These are phyloP conservation scores for Golubevia pallescens DNA, from an alignment of 1,284 basidiomycete species.

Conservation along the genomic window DNA sequence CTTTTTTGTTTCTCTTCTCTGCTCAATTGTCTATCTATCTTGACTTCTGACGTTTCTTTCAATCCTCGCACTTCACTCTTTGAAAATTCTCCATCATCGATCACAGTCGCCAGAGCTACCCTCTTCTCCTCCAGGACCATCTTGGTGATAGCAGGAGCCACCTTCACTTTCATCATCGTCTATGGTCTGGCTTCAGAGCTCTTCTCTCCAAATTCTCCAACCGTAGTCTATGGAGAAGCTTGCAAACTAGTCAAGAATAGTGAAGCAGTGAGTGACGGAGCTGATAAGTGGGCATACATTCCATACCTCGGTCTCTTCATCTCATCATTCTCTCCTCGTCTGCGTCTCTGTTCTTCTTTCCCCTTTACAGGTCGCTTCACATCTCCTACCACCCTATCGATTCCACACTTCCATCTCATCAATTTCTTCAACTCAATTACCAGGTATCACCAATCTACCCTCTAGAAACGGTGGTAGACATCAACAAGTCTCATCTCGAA, in stretches of 20 bases:
- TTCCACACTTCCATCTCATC: conserved; percentile 36
- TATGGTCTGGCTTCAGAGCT: conserved; percentile 86
- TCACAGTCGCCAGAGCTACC: not conserved
- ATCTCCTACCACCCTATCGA: conserved; percentile 42
- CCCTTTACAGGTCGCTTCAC: conserved; percentile 20
- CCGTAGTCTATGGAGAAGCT: conserved; percentile 83
- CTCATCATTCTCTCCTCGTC: too few relatives aligned
- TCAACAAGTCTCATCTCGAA: conserved; percentile 2
- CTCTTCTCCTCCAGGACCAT: not conserved
- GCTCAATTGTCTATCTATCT: too few relatives aligned
- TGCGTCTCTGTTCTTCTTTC: too few relatives aligned
- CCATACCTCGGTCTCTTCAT: too few relatives aligned
- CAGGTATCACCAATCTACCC: conserved; percentile 31
- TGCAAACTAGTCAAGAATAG: conserved; percentile 82
- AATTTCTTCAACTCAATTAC: conserved; percentile 4
- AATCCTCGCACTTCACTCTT: not conserved
- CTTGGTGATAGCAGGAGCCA: not conserved
- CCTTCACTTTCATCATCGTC: too few relatives aligned
- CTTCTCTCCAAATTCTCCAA: conserved; percentile 89
- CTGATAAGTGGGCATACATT: too few relatives aligned
- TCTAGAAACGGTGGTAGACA: conserved; percentile 17
- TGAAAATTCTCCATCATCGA: not conserved
- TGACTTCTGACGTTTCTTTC: too few relatives aligned
- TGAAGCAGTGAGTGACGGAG: conserved; percentile 70
- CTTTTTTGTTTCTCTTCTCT: too few relatives aligned